Conservation (phyloP, 2,329 filamentous ascomycete genomes). For the Fusarium lateritium region DNA sequence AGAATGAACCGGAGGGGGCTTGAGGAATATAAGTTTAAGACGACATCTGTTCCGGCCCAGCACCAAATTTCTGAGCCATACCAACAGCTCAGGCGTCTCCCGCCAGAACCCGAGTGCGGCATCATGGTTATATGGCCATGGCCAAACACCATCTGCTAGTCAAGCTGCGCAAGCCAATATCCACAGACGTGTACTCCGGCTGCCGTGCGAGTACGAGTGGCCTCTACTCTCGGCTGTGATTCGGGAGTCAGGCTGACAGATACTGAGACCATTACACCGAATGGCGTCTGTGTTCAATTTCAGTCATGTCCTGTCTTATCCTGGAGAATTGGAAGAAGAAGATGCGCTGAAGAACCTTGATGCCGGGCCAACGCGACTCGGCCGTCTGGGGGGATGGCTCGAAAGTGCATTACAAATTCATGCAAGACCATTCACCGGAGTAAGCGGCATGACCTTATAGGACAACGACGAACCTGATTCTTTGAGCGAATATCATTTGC, state of each 20-base stretch:
- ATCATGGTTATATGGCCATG: conserved; percentile 38
- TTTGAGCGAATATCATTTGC: conserved; percentile 11
- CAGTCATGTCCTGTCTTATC: conserved; percentile 26
- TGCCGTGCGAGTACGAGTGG: conserved; percentile 44
- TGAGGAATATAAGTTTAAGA: conserved; percentile 25
- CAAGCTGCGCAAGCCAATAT: conserved; percentile 25
- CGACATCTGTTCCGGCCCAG: neutral
- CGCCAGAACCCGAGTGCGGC: conserved; percentile 22
- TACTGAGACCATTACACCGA: conserved; percentile 44
- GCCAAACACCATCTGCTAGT: conserved; percentile 21
- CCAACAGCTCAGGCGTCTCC: conserved; percentile 13
- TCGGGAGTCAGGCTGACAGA: conserved; percentile 39
- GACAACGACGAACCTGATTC: neutral
- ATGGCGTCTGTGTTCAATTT: conserved; percentile 41
- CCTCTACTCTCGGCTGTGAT: conserved; percentile 41
- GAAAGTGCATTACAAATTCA: conserved; percentile 11
- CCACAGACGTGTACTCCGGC: conserved; percentile 35
- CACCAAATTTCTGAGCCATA: conserved; percentile 22
- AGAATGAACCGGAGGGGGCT: conserved; percentile 41
- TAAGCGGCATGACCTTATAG: conserved; percentile 7
- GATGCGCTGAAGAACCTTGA: neutral
- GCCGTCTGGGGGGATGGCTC: conserved; percentile 5
- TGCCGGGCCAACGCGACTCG: conserved; percentile 1
- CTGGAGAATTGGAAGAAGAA: neutral
- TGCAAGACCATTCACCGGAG: conserved; percentile 9